Evolutionary conservation across 768 basidiomycete species (phyloP).

Genomic region (Phlebiopsis gigantea): DNA sequence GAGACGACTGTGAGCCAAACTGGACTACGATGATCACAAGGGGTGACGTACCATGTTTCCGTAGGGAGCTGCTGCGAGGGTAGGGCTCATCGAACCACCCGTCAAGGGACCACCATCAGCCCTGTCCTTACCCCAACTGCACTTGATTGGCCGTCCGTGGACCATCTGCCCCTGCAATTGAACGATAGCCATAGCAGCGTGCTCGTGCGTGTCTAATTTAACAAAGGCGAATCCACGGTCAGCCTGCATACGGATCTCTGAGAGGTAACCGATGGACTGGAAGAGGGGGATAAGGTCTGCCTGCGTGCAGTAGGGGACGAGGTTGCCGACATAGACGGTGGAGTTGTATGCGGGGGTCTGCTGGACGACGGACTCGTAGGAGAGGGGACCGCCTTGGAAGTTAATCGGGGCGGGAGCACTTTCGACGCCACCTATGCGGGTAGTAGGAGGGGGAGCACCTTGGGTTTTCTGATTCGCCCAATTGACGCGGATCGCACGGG

Average conservation of each 20-base stretch:
- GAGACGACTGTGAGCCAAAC: conserved; percentile 6
- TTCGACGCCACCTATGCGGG: conserved; percentile 8
- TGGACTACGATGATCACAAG: neutral
- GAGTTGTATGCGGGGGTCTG: conserved; percentile 94
- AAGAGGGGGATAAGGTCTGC: conserved; percentile 97
- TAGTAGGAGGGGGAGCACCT: conserved; percentile 34
- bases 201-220: conserved; percentile 97
- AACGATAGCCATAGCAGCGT: conserved; percentile 96
- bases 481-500: conserved; percentile 97
- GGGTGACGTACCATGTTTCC: conserved; percentile 69
- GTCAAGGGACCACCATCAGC: conserved; percentile 56
- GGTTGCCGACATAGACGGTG: conserved; percentile 97
- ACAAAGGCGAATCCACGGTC: conserved; percentile 99
- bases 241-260: conserved; percentile 98
- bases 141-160: conserved; percentile 95
- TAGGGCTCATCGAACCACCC: conserved; percentile 50
- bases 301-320: conserved; percentile 95
- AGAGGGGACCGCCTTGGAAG: conserved; percentile 83
- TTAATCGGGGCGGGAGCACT: conserved; percentile 83
- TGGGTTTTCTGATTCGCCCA: conserved; percentile 99
- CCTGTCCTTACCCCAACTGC: conserved; percentile 98
- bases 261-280: conserved; percentile 97
- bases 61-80: conserved; percentile 57
- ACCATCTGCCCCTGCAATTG: conserved; percentile 97
- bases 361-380: conserved; percentile 88